Percentiles rank a stretch among this genome's conserved stretches.
Conservation (phyloP, 768 basidiomycete species). For the Gloeostereum incarnatum region DNA sequence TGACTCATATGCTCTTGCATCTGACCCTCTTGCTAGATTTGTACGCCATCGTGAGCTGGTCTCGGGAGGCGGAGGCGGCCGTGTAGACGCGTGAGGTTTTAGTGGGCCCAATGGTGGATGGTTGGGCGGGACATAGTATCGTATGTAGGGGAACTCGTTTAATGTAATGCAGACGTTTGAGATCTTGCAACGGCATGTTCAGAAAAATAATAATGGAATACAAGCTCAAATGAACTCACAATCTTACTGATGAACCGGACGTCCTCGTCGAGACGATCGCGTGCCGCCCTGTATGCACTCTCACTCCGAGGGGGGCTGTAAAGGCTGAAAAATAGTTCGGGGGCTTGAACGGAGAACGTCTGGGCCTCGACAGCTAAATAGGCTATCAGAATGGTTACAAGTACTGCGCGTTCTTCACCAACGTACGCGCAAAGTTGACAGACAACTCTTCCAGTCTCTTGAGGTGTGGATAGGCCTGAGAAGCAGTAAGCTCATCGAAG, state of each 20-base stretch:
- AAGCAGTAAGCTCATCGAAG: constrained; percentile 65
- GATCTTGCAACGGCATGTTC: constrained; percentile 38
- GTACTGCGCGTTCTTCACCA: not conserved
- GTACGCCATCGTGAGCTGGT: constrained; percentile 68
- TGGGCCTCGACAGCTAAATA: constrained; percentile 74
- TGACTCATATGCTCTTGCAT: constrained; percentile 58
- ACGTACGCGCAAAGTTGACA: constrained; percentile 60
- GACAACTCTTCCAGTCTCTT: constrained; percentile 77
- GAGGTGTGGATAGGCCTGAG: constrained; percentile 72
- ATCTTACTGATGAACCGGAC: constrained; percentile 65
- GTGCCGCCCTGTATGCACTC: constrained; percentile 52
- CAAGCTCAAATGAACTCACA: constrained; percentile 27
- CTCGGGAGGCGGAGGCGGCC: constrained; percentile 60
- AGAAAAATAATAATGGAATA: not conserved
- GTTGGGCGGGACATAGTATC: constrained; percentile 82
- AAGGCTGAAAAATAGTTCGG: constrained; percentile 78
- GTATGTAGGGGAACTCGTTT: constrained; percentile 87
- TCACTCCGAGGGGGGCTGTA: constrained; percentile 80
- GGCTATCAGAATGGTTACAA: constrained; percentile 4
- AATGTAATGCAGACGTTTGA: constrained; percentile 83
- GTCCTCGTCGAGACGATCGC: constrained; percentile 81
- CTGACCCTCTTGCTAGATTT: constrained; percentile 65
- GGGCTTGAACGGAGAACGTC: constrained; percentile 71
- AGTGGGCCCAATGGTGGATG: constrained; percentile 83
- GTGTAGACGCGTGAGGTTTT: constrained; percentile 53